Percentiles rank a stretch among this genome's conserved stretches.
Conservation (phyloP, 495 filamentous ascomycete species). For the Penicillium cinerascens region DNA sequence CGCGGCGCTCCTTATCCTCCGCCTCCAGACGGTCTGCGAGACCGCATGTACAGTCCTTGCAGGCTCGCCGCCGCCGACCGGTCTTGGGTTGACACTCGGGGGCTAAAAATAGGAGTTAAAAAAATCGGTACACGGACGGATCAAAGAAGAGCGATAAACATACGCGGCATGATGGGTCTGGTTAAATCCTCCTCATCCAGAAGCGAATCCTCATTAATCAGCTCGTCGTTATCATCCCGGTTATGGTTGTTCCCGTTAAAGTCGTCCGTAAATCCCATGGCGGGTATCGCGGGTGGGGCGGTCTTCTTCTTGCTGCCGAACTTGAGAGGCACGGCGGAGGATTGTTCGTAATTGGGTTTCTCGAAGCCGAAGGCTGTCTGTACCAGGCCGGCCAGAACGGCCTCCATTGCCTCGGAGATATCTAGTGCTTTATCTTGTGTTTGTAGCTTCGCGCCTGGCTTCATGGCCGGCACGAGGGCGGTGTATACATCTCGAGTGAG, state of each 20-base stretch:
- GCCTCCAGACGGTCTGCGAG: slow-evolving; percentile 73
- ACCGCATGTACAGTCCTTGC: slow-evolving; percentile 97
- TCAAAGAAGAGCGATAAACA: slow-evolving; percentile 31
- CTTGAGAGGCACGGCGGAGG: slow-evolving; percentile 67
- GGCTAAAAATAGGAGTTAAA: slow-evolving; percentile 45
- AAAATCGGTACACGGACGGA: neutral
- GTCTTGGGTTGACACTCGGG: slow-evolving; percentile 81
- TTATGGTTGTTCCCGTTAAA: slow-evolving; percentile 36
- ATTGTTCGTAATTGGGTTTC: slow-evolving; percentile 65
- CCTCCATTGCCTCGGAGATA: slow-evolving; percentile 51
- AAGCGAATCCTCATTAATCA: slow-evolving; percentile 87
- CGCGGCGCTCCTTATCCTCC: slow-evolving; percentile 70
- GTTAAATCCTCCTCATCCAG: slow-evolving; percentile 78
- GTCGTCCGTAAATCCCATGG: slow-evolving; percentile 44
- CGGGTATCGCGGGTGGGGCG: slow-evolving; percentile 28
- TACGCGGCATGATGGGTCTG: slow-evolving; percentile 70
- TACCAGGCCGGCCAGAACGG: slow-evolving; percentile 78
- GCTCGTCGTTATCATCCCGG: slow-evolving; percentile 62
- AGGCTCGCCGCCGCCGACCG: slow-evolving; percentile 87
- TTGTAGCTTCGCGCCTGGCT: slow-evolving; percentile 64
- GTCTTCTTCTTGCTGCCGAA: slow-evolving; percentile 63
- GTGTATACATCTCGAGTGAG: slow-evolving; percentile 65
- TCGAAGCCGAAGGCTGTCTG: slow-evolving; percentile 58
- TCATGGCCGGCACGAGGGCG: slow-evolving; percentile 63
- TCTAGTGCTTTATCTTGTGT: slow-evolving; percentile 64